Evolutionary conservation across 2,329 filamentous ascomycete species (phyloP), one percentile per base, ranked within the genome.

Genomic region (Aureobasidium sp.): DNA sequence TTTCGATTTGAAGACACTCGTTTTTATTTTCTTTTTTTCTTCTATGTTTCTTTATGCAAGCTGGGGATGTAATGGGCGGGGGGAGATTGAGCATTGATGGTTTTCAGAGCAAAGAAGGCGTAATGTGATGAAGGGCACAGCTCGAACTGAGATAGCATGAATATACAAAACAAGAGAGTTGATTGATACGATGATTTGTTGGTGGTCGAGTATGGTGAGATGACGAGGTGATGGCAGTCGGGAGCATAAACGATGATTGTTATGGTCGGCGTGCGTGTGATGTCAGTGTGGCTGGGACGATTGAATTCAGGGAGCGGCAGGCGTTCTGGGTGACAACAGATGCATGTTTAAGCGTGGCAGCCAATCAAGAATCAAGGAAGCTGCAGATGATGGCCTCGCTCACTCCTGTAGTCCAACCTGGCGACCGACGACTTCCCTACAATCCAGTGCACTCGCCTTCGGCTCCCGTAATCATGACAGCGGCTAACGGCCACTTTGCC

Each of bases 401-500:
- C 44, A 42, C 54, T 30, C 42, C 54, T 39, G 14, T 16, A 30
- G 14, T 39, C 27, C 45, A 48, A 5, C 27, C 8, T 11, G 32
- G 53, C 48, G 21, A 59, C 37, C 37, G 47, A 29, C 61, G 59
- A 39, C 64, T 47, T 47, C 63, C 63, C 14, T 54, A 55, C 47
- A 50, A 51, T 29, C 61, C 61, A 21, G 50, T 59, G 27, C 62
- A 61, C 50, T 61, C 62, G 48, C 65, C 70, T 54, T 72, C 72
- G 53, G 71, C 72, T 10, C 72, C 72, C 39, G 61, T 68, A 16
- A 66, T 70, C 37, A 65, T 55, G 61, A 78, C 79, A 91, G 85
- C 44, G 57, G 45, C 57, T 59, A 95, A 94, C 77, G 86, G 88
- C 73, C 88, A 93, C 74, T 91, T 93, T 76, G 87, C 88, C 68